Evolutionary conservation across 352 stramenopile genomes (phyloP), one percentile per base, ranked within the genome.

Genomic region (Stramenopiles sp.): DNA sequence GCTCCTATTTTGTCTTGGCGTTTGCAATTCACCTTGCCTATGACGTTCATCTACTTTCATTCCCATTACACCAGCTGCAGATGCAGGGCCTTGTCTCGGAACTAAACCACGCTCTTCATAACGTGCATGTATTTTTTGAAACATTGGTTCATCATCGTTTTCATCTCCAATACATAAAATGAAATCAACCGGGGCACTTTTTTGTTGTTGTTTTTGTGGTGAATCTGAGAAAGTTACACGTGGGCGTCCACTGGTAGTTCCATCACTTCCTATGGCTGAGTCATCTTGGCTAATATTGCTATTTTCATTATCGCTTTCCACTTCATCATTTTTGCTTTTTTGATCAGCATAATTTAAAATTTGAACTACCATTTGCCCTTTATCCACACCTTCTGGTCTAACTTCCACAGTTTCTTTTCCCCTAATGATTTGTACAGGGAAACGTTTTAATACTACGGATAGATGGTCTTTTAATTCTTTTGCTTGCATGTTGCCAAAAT

Each of bases 71-170:
- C 30, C 79, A 73, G 32, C 32, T 13, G 30, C 63, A 65, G 43
- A 32, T 29, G 29, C 7, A 32, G 31, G n/a, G 13, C 32, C 29
- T 13, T 81, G 74, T 76, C 1, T n/a, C 4, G 27, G 78, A 27
- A 81, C 73, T 29, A 43, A 31, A 7, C 78, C 80, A 38, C 81
- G 78, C 69, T 83, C 38, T 43, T 82, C 65, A 23, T 77, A 82
- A n/a, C 80, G 80, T 63, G 33, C 29, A 53, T 79, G 63, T 29
- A 79, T 79, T 27, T 76, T 93, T 78, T 90, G 85, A 80, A 95
- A 98, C 95, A 99, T 99, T 79, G 96, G 92, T 84, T 99, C 96
- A 82, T 99, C 96, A 80, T 94, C 97, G 78, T 93, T 87, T 83
- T 99, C 96, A 83, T 99, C 96, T 77, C 96, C 96, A 76, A 99